A percentile compares a stretch with the other conserved stretches of the same genome.
Conservation (phyloP, 2,329 filamentous ascomycete genomes). For the Ceratocystis albifundus region DNA sequence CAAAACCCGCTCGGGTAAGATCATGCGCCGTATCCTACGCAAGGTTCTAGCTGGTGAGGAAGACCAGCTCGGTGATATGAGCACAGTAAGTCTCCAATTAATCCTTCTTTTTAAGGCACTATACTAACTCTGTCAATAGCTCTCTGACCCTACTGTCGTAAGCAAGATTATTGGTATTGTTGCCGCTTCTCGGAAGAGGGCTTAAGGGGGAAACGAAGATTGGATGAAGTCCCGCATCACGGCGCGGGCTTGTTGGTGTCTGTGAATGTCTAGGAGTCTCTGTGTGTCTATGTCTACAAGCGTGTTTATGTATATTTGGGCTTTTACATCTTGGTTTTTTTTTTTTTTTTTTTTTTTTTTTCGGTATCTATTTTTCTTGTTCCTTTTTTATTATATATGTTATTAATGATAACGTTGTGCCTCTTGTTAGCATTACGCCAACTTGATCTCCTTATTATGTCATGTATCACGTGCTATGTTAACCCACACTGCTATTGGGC, state of each 20-base stretch:
- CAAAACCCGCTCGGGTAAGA: constrained; percentile 96
- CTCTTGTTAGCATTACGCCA: not conserved
- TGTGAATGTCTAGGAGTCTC: not conserved
- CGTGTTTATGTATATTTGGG: constrained; percentile 19
- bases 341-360: constrained; percentile 13
- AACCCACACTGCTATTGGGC: not conserved
- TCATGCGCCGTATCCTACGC: constrained; percentile 91
- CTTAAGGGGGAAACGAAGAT: not conserved
- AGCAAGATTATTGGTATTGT: constrained; percentile 79
- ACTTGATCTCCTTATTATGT: not conserved
- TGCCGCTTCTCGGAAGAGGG: constrained; percentile 48
- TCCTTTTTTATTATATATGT: constrained; percentile 6
- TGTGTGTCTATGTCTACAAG: constrained; percentile 12
- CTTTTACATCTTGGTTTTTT: constrained; percentile 14
- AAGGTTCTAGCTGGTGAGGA: constrained; percentile 97
- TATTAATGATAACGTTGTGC: constrained; percentile 11
- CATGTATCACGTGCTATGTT: not conserved
- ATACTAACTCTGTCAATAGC: constrained; percentile 35
- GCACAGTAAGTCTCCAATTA: constrained; percentile 78
- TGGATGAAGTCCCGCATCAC: not conserved
- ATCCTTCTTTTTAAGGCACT: constrained; percentile 52
- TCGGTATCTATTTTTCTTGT: constrained; percentile 11
- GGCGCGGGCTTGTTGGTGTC: not conserved
- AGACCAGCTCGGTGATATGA: constrained; percentile 87
- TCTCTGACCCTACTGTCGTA: constrained; percentile 82